A percentile compares a stretch with the other conserved stretches of the same genome.
These are phyloP conservation scores for Priceomyces melissophilus DNA, from an alignment of 805 yeast genomes.

Conservation along the genomic window DNA sequence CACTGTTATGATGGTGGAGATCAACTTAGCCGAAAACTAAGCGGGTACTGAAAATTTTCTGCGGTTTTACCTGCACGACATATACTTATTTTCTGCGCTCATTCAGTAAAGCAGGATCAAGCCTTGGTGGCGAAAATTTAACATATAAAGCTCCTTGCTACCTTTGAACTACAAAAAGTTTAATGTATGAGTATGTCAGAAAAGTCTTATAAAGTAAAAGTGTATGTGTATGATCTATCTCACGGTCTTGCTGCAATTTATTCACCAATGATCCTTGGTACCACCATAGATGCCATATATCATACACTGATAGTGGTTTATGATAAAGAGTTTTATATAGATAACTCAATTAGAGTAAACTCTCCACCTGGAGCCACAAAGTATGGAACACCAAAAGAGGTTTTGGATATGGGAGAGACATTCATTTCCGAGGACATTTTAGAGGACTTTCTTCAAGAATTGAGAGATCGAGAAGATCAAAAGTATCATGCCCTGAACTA, in stretches of 20 bases:
- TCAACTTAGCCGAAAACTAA: too few species aligned
- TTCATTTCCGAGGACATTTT: slow-evolving; percentile 50
- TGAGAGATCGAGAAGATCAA: slow-evolving; percentile 32
- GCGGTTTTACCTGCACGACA: too few species aligned
- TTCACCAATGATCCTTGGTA: slow-evolving; percentile 51
- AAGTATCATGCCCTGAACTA: slow-evolving; percentile 48
- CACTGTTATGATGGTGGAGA: too few species aligned
- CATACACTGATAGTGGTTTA: slow-evolving; percentile 59
- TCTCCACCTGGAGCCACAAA: slow-evolving; percentile 51
- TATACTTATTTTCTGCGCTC: too few species aligned
- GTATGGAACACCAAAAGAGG: slow-evolving; percentile 55
- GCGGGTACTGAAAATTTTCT: too few species aligned
- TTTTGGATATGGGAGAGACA: slow-evolving; percentile 53
- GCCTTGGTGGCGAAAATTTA: too few species aligned
- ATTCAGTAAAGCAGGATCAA: too few species aligned
- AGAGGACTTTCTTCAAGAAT: slow-evolving; percentile 50
- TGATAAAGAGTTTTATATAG: slow-evolving; percentile 56
- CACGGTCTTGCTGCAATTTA: slow-evolving; percentile 55
- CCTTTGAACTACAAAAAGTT: background rate
- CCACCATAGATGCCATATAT: slow-evolving; percentile 58
- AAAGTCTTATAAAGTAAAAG: slow-evolving; percentile 39
- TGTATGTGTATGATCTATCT: slow-evolving; percentile 63
- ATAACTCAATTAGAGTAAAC: slow-evolving; percentile 49
- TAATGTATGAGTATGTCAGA: slow-evolving; percentile 10
- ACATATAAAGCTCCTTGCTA: background rate